These are phyloP conservation scores for Penicillium janthinellum DNA, from an alignment of 2,329 filamentous ascomycete species.

Conservation along the genomic window DNA sequence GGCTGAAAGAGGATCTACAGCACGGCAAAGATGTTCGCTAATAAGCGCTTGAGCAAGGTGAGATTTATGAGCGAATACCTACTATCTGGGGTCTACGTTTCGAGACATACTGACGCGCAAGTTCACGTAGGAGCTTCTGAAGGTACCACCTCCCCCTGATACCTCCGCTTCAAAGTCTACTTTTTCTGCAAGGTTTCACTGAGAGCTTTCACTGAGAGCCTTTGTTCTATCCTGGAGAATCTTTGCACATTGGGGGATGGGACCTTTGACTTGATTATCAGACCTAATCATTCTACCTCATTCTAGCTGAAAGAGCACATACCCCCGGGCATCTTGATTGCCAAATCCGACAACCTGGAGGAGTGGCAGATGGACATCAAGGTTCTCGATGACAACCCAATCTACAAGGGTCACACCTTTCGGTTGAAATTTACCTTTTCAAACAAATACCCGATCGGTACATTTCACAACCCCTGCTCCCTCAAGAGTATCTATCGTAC, in stretches of 20 bases:
- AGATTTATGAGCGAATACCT: background rate
- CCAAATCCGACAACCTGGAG: slow-evolving; percentile 78
- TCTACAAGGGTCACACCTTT: slow-evolving; percentile 80
- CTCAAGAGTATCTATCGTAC: background rate
- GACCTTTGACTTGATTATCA: background rate
- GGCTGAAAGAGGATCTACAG: background rate
- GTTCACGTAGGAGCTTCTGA: slow-evolving; percentile 53
- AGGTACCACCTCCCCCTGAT: slow-evolving; percentile 46
- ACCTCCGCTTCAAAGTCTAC: background rate
- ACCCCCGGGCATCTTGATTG: slow-evolving; percentile 72
- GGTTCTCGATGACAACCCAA: slow-evolving; percentile 85
- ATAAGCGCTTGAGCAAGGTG: slow-evolving; percentile 53
- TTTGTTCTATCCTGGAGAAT: background rate
- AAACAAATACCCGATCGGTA: slow-evolving; percentile 86
- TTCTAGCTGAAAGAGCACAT: slow-evolving; percentile 58
- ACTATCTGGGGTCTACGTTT: background rate
- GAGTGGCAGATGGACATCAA: slow-evolving; percentile 92
- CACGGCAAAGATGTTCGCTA: slow-evolving; percentile 49
- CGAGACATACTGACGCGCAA: slow-evolving; percentile 24
- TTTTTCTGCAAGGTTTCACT: background rate
- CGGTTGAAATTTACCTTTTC: slow-evolving; percentile 86
- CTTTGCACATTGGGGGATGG: background rate
- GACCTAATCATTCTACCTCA: background rate
- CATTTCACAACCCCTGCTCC: slow-evolving; percentile 18
- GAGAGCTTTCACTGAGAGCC: background rate